These are phyloP conservation scores for Pythium myriotylum DNA, from an alignment of 352 stramenopile species.

Conservation along the genomic window DNA sequence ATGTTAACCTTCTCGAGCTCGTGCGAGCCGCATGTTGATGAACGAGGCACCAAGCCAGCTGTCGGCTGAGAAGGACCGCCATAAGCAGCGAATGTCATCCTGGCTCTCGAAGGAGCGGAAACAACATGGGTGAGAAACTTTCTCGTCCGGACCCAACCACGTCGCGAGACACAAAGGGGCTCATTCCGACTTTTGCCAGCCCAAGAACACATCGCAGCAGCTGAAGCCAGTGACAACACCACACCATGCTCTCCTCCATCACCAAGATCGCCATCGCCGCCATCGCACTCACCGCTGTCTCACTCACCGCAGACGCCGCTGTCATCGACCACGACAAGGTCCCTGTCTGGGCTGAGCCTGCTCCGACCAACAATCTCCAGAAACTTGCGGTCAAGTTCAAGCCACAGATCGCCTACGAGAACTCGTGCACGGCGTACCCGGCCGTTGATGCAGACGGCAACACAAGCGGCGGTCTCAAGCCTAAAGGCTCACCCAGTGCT, in stretches of 20 bases:
- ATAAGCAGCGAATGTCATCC: too few relatives aligned
- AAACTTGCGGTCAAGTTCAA: conserved; percentile 33
- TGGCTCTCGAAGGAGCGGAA: too few relatives aligned
- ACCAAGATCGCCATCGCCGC: not conserved
- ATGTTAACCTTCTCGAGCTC: too few relatives aligned
- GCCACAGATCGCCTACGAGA: conserved; percentile 37
- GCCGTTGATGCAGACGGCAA: conserved; percentile 35
- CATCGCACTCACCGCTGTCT: conserved; percentile 17
- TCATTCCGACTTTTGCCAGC: too few relatives aligned
- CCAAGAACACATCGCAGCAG: not conserved
- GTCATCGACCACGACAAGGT: conserved; percentile 30
- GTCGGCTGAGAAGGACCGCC: too few relatives aligned
- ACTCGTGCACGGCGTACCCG: conserved; percentile 41
- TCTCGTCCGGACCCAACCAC: too few relatives aligned
- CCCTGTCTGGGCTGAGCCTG: conserved; percentile 29
- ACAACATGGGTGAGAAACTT: too few relatives aligned
- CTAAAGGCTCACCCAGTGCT: conserved; percentile 27
- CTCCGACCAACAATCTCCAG: conserved; percentile 23
- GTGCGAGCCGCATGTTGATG: too few relatives aligned
- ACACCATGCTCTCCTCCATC: conserved; percentile 7
- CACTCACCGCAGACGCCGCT: conserved; percentile 16
- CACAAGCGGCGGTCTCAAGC: conserved; percentile 34
- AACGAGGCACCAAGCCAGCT: too few relatives aligned
- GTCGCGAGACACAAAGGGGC: too few relatives aligned
- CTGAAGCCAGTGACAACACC: not conserved